Evolutionary conservation across 345 rosid genomes (phyloP).

Genomic region (Mercurialis annua): DNA sequence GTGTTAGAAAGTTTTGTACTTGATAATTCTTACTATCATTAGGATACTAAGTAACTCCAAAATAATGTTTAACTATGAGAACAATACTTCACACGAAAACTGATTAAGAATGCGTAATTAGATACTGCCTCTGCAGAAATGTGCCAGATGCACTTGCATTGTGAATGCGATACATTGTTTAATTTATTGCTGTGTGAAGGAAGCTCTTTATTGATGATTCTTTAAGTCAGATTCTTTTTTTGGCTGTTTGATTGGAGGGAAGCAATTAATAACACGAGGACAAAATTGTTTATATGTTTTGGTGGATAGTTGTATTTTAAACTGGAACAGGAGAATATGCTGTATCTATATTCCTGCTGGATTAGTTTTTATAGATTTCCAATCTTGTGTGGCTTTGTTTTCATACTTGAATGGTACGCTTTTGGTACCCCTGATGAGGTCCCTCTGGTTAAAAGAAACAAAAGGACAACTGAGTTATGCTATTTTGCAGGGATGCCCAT

Average conservation of each 20-base stretch:
- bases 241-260: neutral
- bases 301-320: neutral
- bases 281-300: neutral
- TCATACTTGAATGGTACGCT: constrained; percentile 1
- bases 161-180: no score
- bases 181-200: no score
- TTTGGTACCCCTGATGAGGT: no score
- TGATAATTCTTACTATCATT: no score
- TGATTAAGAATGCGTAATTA: no score
- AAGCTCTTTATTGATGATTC: neutral
- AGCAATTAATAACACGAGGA: neutral
- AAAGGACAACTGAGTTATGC: neutral
- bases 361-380: neutral
- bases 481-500: constrained; percentile 84
- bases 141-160: no score
- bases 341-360: neutral
- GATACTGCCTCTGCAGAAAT: no score
- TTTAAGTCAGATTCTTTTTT: neutral
- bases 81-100: neutral
- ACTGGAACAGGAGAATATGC: neutral
- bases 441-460: neutral
- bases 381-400: neutral
- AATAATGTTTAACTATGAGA: constrained; percentile 8
- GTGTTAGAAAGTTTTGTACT: neutral
- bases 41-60: neutral